A percentile compares a stretch with the other conserved stretches of the same genome.
Conservation (phyloP, 768 basidiomycete species). For the Rhodotorula toruloides region DNA sequence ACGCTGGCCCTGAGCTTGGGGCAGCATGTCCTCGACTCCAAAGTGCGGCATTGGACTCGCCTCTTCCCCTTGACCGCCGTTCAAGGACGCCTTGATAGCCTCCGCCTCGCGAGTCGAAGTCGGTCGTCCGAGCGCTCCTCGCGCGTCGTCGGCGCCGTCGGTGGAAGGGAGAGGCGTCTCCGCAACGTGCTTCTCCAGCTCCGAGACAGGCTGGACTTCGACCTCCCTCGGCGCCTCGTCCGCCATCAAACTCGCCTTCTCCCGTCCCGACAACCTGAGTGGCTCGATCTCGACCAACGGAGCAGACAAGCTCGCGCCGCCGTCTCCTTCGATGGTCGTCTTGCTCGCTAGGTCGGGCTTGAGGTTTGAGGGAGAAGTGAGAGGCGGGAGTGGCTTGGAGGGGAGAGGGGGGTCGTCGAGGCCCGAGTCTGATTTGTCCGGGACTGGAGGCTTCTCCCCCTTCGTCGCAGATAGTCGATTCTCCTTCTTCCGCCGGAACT, state of each 20-base stretch:
- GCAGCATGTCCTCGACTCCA: not conserved
- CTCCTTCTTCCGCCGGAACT: constrained; percentile 10
- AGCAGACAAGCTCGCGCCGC: constrained; percentile 23
- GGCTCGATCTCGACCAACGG: constrained; percentile 20
- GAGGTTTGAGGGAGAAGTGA: too few species aligned
- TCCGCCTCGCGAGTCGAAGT: not conserved
- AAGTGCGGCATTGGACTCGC: constrained; percentile 13
- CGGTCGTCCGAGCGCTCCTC: not conserved
- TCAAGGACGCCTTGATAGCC: not conserved
- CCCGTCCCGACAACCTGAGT: not conserved
- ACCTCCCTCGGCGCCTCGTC: not conserved
- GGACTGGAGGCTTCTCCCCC: not conserved
- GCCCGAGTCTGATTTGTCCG: not conserved
- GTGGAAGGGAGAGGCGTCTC: not conserved
- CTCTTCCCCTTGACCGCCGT: not conserved
- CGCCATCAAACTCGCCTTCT: not conserved
- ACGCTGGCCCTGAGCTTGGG: not conserved
- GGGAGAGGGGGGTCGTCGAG: not conserved
- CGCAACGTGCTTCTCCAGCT: not conserved
- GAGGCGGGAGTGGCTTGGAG: too few species aligned
- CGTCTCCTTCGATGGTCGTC: constrained; percentile 20
- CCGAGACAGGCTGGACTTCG: not conserved
- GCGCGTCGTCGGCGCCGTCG: not conserved
- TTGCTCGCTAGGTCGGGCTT: not conserved
- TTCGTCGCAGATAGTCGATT: constrained; percentile 7